Evolutionary conservation across 805 yeast species (phyloP).

Genomic region (Kuraishia borneana): DNA sequence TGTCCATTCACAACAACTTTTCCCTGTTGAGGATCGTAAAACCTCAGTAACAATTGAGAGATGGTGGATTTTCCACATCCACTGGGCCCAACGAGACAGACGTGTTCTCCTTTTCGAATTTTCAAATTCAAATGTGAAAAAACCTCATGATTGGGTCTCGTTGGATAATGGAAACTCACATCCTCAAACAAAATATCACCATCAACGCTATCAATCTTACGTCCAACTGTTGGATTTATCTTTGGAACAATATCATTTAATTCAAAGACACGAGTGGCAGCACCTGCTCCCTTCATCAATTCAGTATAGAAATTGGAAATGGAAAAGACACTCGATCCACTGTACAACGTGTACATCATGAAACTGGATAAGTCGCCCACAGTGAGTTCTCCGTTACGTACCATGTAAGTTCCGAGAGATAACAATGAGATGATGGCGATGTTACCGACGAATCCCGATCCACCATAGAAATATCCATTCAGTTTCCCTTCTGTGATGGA

Average conservation of each 20-base stretch:
- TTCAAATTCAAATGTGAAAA: slow-evolving; percentile 49
- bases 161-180: slow-evolving; percentile 71
- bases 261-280: slow-evolving; percentile 86
- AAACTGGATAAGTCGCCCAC: slow-evolving; percentile 87
- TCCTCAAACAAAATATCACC: slow-evolving; percentile 54
- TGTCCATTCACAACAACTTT: slow-evolving; percentile 51
- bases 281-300: slow-evolving; percentile 95
- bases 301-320: slow-evolving; percentile 86
- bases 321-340: slow-evolving; percentile 89
- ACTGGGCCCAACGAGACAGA: slow-evolving; percentile 93
- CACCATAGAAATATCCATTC: slow-evolving; percentile 65
- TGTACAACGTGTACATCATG: slow-evolving; percentile 90
- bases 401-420: slow-evolving; percentile 75
- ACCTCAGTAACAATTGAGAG: slow-evolving; percentile 65
- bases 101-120: slow-evolving; percentile 72
- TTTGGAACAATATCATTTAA: slow-evolving; percentile 66
- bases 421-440: slow-evolving; percentile 66
- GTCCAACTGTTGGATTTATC: slow-evolving; percentile 59
- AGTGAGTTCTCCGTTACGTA: slow-evolving; percentile 61
- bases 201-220: slow-evolving; percentile 23
- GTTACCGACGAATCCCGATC: slow-evolving; percentile 81
- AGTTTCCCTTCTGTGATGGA: slow-evolving; percentile 75
- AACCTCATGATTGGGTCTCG: slow-evolving; percentile 61
- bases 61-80: slow-evolving; percentile 95
- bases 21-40: slow-evolving; percentile 72